A percentile compares a stretch with the other conserved stretches of the same genome.
These are phyloP conservation scores for Crithidia acanthocephali DNA, from an alignment of 208 protist species.

Conservation along the genomic window DNA sequence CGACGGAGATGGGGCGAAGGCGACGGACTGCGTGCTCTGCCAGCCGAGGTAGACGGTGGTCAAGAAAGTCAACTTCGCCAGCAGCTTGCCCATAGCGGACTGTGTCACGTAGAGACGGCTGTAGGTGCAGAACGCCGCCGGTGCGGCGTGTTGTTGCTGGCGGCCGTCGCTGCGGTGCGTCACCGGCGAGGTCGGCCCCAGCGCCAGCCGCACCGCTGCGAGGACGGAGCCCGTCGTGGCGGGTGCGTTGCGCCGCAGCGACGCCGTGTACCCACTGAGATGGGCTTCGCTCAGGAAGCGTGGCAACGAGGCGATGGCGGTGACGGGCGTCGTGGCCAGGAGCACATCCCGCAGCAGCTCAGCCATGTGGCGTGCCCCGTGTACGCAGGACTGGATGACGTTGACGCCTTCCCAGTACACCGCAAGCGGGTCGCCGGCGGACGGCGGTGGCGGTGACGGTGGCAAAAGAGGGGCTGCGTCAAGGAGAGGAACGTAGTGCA, in stretches of 20 bases:
- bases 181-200: constrained; percentile 7
- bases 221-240: constrained; percentile 33
- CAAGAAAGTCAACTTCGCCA: constrained; percentile 63
- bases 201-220: constrained; percentile 30
- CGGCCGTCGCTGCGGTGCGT: not conserved
- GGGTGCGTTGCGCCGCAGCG: constrained; percentile 29
- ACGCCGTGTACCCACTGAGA: constrained; percentile 57
- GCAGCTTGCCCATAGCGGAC: constrained; percentile 51
- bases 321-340: constrained; percentile 23
- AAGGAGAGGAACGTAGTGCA: constrained; percentile 31
- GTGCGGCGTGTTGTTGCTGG: too few species aligned
- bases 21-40: constrained; percentile 35
- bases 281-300: constrained; percentile 63
- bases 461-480: not conserved
- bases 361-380: constrained; percentile 28
- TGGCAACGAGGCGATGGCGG: constrained; percentile 36
- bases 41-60: constrained; percentile 65
- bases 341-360: constrained; percentile 42
- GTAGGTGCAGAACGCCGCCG: constrained; percentile 57
- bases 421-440: constrained; percentile 13
- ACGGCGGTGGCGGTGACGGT: not conserved
- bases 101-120: constrained; percentile 71
- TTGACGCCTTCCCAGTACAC: constrained; percentile 40
- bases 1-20: not conserved
- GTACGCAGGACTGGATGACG: constrained; percentile 30